Conservation (phyloP, 2,329 filamentous ascomycete species). For the Fusarium nelsonii region DNA sequence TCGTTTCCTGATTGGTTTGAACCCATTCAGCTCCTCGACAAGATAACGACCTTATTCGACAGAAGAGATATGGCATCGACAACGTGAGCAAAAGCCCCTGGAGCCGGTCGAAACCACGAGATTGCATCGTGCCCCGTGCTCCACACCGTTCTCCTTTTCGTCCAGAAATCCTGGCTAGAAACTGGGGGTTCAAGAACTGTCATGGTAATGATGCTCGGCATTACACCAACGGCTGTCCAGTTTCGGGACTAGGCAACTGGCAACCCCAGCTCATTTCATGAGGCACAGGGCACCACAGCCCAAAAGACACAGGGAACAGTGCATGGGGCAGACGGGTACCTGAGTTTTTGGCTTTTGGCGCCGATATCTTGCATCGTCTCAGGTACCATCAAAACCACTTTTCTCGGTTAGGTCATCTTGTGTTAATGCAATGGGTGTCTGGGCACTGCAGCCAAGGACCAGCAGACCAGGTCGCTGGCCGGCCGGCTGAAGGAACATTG, state of each 20-base stretch:
- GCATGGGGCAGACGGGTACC: slow-evolving; percentile 36
- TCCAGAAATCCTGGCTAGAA: slow-evolving; percentile 18
- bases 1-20: slow-evolving; percentile 27
- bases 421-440: slow-evolving; percentile 38
- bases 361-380: slow-evolving; percentile 29
- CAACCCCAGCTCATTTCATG: slow-evolving; percentile 38
- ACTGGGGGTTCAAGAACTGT: slow-evolving; percentile 26
- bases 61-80: slow-evolving; percentile 15
- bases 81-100: slow-evolving; percentile 31
- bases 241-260: slow-evolving; percentile 34
- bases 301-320: background rate
- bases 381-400: slow-evolving; percentile 38
- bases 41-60: slow-evolving; percentile 20
- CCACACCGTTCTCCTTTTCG: slow-evolving; percentile 48
- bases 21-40: background rate
- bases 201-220: slow-evolving; percentile 40
- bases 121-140: slow-evolving; percentile 45
- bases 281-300: slow-evolving; percentile 21
- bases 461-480: slow-evolving; percentile 29
- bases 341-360: slow-evolving; percentile 32
- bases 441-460: slow-evolving; percentile 41
- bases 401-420: slow-evolving; percentile 37
- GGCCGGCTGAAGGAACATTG: slow-evolving; percentile 53
- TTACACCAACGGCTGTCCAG: slow-evolving; percentile 47
- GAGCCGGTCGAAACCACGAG: slow-evolving; percentile 41